Base-by-base conservation (phyloP, 495 filamentous ascomycete genomes). In the Daldinia bambusicola region DNA sequence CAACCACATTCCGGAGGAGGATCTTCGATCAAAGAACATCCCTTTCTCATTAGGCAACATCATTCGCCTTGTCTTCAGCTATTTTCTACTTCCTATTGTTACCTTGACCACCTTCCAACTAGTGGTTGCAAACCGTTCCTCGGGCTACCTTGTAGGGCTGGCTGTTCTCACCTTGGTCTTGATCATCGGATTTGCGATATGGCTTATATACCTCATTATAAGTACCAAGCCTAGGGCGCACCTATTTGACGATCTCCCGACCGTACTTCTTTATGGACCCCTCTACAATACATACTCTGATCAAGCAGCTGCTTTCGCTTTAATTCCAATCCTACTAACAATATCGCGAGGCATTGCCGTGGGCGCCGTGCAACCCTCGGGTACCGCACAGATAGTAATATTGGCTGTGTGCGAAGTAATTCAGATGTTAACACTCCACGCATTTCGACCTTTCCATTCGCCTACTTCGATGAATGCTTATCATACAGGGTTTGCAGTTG, bases 271-370 rank as follows among this genome's bases (percentile, higher is more conserved):
- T 1, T 98, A 97, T 74, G 95, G 95, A 4, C 93, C 95, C 3
- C 84, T 99, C n/a, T 99, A 98, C 82, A 99, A 99, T 79, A 99
- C 96, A 1, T 97, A 95, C 76, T 94, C 95, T 34, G 94, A 96
- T 80, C 91, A 94, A 30, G 91, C 93, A 1, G 83, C 87, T 14
- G 89, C 92, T 6, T 99, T 95, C 74, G 93, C 94, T 9, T 81
- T 96, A 18, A 87, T 98, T 22, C 94, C 95, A 0, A 88, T 97
- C 16, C 82, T 96, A 34, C 78, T 97, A 61, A 95, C 90, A 12
- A 88, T 95, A 71, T 77, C 95, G 40, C 90, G 95, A n/a, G 95
- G 93, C 38, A 86, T 97, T 66, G 92, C 94, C 14, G 89, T 99
- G 74, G 95, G 95, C 38, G 96, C 93, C 30, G 87, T 97, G 12